These are phyloP conservation scores for Coriolopsis trogii DNA, from an alignment of 1,284 basidiomycete genomes.

Conservation along the genomic window DNA sequence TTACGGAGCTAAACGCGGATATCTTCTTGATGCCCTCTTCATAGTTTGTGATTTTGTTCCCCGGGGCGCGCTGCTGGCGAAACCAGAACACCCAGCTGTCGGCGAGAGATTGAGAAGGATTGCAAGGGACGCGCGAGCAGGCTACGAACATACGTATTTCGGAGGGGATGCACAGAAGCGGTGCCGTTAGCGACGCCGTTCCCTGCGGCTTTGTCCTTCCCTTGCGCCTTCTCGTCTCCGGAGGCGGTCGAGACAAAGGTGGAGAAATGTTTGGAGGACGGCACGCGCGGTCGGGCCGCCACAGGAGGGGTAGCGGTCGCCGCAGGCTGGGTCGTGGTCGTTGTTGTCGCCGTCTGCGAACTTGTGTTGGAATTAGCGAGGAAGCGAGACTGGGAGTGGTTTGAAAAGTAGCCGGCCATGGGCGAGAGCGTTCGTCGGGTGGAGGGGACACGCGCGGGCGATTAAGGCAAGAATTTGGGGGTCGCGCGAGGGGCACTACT, in stretches of 20 bases:
- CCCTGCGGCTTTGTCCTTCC: conserved; percentile 46
- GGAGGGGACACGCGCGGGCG: conserved; percentile 8
- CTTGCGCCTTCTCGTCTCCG: conserved; percentile 45
- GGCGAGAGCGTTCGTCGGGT: neutral
- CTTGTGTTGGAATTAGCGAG: conserved; percentile 48
- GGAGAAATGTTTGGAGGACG: conserved; percentile 75
- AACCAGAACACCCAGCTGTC: conserved; percentile 85
- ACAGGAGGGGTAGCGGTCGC: conserved; percentile 26
- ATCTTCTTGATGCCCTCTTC: conserved; percentile 89
- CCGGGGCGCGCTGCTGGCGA: conserved; percentile 79
- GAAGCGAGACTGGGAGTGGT: conserved; percentile 76
- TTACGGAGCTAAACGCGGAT: conserved; percentile 73
- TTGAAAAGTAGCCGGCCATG: conserved; percentile 73
- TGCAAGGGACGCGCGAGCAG: too few species aligned
- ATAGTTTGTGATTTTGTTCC: conserved; percentile 79
- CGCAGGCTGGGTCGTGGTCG: conserved; percentile 27
- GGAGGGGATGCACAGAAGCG: conserved; percentile 64
- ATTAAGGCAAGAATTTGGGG: neutral
- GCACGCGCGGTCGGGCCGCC: conserved; percentile 46
- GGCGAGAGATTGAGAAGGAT: neutral
- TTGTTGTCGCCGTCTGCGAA: conserved; percentile 28
- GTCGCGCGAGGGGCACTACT: conserved; percentile 6
- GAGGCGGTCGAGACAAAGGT: conserved; percentile 54
- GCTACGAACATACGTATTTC: conserved; percentile 83
- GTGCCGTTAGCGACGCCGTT: conserved; percentile 40